phyloP scores from a whole-genome alignment of 805 yeast species.

The Metschnikowia sp. region DNA sequence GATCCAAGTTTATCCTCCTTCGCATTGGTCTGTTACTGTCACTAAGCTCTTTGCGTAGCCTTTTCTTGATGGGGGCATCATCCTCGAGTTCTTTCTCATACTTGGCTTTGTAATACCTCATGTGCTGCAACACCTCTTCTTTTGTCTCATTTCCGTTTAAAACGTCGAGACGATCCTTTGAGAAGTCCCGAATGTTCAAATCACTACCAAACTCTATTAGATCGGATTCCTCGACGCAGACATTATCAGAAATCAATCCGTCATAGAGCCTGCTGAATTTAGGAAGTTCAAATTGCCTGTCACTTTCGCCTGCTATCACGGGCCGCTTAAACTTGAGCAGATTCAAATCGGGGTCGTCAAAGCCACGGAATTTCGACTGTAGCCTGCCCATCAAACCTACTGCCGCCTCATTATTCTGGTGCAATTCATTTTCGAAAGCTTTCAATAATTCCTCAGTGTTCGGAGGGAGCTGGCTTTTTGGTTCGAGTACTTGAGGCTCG shows the following conservation, averaged over 20 bases:
- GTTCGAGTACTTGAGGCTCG: conserved; percentile 6
- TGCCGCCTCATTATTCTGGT: conserved; percentile 12
- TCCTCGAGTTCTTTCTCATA: neutral
- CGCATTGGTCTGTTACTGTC: neutral
- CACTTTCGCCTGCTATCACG: conserved; percentile 10
- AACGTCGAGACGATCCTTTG: conserved; percentile 18
- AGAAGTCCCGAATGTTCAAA: conserved; percentile 6
- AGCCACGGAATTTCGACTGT: conserved; percentile 20
- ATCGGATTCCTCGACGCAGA: conserved; percentile 8
- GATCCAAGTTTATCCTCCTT: neutral
- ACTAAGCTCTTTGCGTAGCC: neutral
- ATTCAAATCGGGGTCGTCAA: conserved; percentile 27
- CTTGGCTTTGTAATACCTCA: conserved; percentile 3
- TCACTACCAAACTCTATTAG: conserved; percentile 12
- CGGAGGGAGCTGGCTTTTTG: conserved; percentile 5
- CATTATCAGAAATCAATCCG: conserved; percentile 8
- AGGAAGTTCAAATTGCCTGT: neutral
- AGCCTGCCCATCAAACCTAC: conserved; percentile 12
- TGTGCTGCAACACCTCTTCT: conserved; percentile 8
- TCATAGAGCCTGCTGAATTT: conserved; percentile 16
- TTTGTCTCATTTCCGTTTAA: conserved; percentile 2
- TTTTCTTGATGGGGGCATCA: neutral
- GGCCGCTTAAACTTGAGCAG: conserved; percentile 35
- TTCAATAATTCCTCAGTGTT: conserved; percentile 2
- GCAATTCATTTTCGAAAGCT: conserved; percentile 6